These are phyloP conservation scores for Angomonas ambiguus DNA, from an alignment of 208 protist species.

Conservation along the genomic window DNA sequence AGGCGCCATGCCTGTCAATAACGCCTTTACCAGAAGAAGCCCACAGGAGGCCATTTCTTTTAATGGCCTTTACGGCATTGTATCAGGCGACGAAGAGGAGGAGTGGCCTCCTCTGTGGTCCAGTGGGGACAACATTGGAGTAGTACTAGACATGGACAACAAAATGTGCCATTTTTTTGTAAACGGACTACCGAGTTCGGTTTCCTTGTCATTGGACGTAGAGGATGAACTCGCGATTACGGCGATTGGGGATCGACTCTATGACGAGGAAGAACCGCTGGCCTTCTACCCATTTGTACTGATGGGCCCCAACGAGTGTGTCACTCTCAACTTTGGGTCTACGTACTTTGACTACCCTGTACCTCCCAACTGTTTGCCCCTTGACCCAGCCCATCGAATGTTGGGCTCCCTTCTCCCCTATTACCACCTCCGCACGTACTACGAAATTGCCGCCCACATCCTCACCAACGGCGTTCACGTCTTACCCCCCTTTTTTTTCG, in stretches of 20 bases:
- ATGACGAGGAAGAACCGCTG: conserved; percentile 12
- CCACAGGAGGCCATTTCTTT: conserved; percentile 43
- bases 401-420: conserved; percentile 78
- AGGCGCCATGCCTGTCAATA: conserved; percentile 53
- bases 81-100: conserved; percentile 14
- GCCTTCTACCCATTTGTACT: conserved; percentile 73
- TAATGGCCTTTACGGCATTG: conserved; percentile 66
- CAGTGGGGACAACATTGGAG: conserved; percentile 71
- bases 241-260: neutral
- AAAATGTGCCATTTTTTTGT: conserved; percentile 63
- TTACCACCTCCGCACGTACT: conserved; percentile 85
- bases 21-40: neutral
- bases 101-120: conserved; percentile 37
- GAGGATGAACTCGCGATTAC: neutral
- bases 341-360: conserved; percentile 81
- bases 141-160: conserved; percentile 63
- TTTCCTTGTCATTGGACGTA: conserved; percentile 10
- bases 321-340: conserved; percentile 84
- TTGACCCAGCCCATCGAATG: conserved; percentile 73
- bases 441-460: conserved; percentile 77
- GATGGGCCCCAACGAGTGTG: conserved; percentile 51
- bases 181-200: conserved; percentile 47
- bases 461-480: conserved; percentile 45
- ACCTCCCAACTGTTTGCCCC: conserved; percentile 65
- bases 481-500: conserved; percentile 82